These are phyloP conservation scores for Pichia eremophila DNA, from an alignment of 805 yeast genomes.

Conservation along the genomic window DNA sequence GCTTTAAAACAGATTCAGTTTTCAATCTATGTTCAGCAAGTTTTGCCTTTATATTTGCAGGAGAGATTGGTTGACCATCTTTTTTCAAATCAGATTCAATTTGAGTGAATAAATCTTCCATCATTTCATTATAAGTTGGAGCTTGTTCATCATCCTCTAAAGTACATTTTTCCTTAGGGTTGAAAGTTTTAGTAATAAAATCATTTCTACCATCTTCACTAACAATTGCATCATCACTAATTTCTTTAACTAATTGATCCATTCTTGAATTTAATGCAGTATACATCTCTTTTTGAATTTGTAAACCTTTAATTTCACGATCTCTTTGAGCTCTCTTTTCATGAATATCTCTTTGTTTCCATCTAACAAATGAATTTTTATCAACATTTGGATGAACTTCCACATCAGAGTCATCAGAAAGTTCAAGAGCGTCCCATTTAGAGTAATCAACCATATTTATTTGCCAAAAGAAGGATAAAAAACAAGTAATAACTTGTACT, in stretches of 20 bases:
- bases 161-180: constrained; percentile 44
- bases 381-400: constrained; percentile 99
- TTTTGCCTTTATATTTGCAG: constrained; percentile 30
- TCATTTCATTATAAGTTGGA: constrained; percentile 82
- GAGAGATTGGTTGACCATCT: constrained; percentile 36
- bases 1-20: constrained; percentile 55
- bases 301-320: constrained; percentile 64
- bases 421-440: constrained; percentile 94
- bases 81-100: constrained; percentile 50
- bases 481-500: no score
- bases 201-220: constrained; percentile 27
- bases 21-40: constrained; percentile 56
- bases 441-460: constrained; percentile 60
- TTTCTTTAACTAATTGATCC: constrained; percentile 43
- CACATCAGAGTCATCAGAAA: constrained; percentile 92
- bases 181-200: constrained; percentile 44
- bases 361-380: constrained; percentile 78
- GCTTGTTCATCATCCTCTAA: constrained; percentile 28
- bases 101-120: constrained; percentile 80
- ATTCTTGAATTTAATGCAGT: constrained; percentile 63
- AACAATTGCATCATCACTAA: constrained; percentile 32
- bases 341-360: constrained; percentile 97
- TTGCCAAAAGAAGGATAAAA: constrained; percentile 20
- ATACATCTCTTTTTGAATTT: constrained; percentile 77
- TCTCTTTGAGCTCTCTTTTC: constrained; percentile 80